These are phyloP conservation scores for Mycena haematopus DNA, from an alignment of 768 basidiomycete genomes.

Conservation along the genomic window DNA sequence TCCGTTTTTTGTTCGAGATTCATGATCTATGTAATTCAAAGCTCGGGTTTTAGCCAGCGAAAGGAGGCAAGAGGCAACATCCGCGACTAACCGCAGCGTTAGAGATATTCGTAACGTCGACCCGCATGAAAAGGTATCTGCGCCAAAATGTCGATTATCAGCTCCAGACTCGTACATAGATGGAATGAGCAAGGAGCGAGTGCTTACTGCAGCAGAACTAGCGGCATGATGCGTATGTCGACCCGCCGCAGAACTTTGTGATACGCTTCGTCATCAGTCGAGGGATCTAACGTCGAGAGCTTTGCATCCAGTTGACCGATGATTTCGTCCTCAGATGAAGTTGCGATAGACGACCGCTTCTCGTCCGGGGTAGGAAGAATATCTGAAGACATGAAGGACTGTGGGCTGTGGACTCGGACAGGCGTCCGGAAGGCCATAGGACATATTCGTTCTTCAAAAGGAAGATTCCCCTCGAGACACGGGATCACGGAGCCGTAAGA, in stretches of 20 bases:
- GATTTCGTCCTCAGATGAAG: slow-evolving; percentile 10
- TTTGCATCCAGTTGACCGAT: slow-evolving; percentile 16
- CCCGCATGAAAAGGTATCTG: slow-evolving; percentile 33
- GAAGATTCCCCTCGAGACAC: slow-evolving; percentile 6
- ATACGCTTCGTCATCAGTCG: slow-evolving; percentile 16
- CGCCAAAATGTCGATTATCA: not conserved
- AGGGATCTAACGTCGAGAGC: slow-evolving; percentile 3
- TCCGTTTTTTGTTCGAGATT: slow-evolving; percentile 30
- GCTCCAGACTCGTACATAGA: not conserved
- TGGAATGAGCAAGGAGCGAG: not conserved
- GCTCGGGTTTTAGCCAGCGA: not conserved
- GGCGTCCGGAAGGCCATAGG: not conserved
- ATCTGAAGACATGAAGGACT: slow-evolving; percentile 6
- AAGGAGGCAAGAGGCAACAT: not conserved
- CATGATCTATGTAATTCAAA: slow-evolving; percentile 27
- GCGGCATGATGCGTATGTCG: slow-evolving; percentile 20
- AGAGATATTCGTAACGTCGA: slow-evolving; percentile 32
- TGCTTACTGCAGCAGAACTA: slow-evolving; percentile 26
- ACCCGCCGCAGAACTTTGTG: slow-evolving; percentile 22
- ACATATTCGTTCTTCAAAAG: slow-evolving; percentile 2
- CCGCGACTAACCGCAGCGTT: slow-evolving; percentile 27
- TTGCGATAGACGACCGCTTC: slow-evolving; percentile 4
- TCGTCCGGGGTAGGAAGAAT: slow-evolving; percentile 13
- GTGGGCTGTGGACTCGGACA: not conserved
- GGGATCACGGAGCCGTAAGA: slow-evolving; percentile 10